phyloP scores from a whole-genome alignment of 495 filamentous ascomycete species.

The Rhypophila decipiens region DNA sequence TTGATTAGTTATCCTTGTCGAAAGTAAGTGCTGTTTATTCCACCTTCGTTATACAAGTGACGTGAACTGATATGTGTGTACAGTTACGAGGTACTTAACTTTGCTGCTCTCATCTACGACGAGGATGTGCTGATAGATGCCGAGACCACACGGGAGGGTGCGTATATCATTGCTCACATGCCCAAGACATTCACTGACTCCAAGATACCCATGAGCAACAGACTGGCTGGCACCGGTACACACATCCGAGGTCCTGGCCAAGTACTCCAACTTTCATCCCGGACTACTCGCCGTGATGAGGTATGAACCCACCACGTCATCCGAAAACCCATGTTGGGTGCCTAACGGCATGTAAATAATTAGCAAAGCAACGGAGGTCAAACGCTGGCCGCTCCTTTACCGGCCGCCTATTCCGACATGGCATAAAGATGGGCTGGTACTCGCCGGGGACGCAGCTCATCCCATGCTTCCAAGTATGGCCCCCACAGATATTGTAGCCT shows the following conservation, averaged over 20 bases:
- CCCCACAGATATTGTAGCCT: not conserved
- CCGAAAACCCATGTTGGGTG: too few relatives aligned
- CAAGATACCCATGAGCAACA: not conserved
- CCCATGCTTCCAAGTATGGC: constrained; percentile 39
- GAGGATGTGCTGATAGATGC: not conserved
- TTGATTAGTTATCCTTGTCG: constrained; percentile 42
- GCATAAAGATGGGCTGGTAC: constrained; percentile 28
- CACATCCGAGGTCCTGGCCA: constrained; percentile 16
- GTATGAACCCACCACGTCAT: not conserved
- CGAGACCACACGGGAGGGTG: constrained; percentile 5
- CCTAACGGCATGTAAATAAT: too few relatives aligned
- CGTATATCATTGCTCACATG: too few relatives aligned
- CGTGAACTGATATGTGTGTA: too few relatives aligned
- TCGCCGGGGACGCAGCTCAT: constrained; percentile 46
- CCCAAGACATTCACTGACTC: not conserved
- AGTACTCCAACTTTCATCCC: constrained; percentile 14
- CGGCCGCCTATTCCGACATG: constrained; percentile 26
- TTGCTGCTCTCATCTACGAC: constrained; percentile 14
- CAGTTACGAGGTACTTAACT: constrained; percentile 34
- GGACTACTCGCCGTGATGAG: constrained; percentile 12
- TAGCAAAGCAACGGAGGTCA: constrained; percentile 33
- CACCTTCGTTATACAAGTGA: too few relatives aligned
- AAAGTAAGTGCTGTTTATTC: constrained; percentile 8
- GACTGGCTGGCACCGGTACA: constrained; percentile 21
- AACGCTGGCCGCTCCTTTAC: constrained; percentile 39